Conservation (phyloP, 495 filamentous ascomycete genomes). For the Cenococcum geophilum region DNA sequence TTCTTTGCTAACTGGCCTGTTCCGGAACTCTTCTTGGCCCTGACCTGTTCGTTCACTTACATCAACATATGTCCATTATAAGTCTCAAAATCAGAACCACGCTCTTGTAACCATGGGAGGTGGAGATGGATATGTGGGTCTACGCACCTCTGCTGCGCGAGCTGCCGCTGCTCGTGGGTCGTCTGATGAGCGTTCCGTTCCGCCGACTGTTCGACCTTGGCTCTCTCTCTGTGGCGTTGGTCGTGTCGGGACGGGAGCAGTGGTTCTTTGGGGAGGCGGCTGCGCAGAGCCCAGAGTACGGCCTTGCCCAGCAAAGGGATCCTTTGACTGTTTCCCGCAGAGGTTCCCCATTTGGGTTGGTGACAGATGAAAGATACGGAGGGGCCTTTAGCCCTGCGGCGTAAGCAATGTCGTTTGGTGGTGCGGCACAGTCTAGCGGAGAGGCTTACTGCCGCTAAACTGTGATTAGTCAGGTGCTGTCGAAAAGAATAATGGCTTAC, state of each 20-base stretch:
- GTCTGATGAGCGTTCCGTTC: conserved; percentile 32
- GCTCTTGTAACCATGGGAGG: not conserved
- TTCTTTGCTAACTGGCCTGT: conserved; percentile 39
- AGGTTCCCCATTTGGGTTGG: conserved; percentile 58
- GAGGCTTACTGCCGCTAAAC: not conserved
- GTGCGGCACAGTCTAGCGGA: not conserved
- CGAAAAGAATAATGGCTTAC: no score
- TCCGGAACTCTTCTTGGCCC: not conserved
- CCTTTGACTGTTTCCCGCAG: conserved; percentile 60
- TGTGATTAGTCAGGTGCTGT: not conserved
- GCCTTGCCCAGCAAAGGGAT: conserved; percentile 57
- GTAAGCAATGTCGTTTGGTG: not conserved
- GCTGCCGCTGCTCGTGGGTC: conserved; percentile 58
- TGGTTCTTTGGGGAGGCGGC: conserved; percentile 31
- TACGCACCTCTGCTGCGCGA: conserved; percentile 59
- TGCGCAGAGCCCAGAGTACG: conserved; percentile 54
- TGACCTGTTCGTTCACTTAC: not conserved
- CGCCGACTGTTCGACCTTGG: conserved; percentile 9
- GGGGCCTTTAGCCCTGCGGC: not conserved
- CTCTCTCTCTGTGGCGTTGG: not conserved
- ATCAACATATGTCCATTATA: no score
- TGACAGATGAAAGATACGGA: not conserved
- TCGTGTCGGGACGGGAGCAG: not conserved
- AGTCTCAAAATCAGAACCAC: not conserved
- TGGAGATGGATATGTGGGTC: not conserved